Evolutionary conservation across 2,329 filamentous ascomycete species (phyloP).

Genomic region (Sporothrix variecibatus): DNA sequence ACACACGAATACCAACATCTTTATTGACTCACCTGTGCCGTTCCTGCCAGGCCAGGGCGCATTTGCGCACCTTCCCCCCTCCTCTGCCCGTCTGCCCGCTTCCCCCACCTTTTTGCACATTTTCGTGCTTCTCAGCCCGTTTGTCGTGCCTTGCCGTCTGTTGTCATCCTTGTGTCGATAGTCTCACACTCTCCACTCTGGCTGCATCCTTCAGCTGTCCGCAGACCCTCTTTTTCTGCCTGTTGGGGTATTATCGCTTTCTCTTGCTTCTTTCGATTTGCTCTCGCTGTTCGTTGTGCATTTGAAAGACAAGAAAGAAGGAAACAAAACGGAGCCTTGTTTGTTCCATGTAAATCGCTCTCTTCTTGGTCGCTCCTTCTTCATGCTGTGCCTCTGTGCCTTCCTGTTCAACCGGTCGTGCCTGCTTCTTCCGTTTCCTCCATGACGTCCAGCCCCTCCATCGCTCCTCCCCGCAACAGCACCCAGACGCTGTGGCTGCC

Average conservation of each 20-base stretch:
- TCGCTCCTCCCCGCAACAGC: conserved; percentile 12
- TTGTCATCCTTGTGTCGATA: conserved; percentile 5
- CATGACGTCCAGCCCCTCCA: conserved; percentile 3
- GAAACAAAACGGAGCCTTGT: conserved; percentile 1
- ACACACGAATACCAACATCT: not conserved
- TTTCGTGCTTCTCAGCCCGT: conserved; percentile 14
- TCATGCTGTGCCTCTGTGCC: not conserved
- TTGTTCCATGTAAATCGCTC: not conserved
- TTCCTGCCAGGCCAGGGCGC: conserved; percentile 3
- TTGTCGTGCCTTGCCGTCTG: conserved; percentile 19
- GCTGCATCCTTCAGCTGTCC: not conserved
- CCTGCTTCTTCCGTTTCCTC: not conserved
- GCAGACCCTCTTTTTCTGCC: conserved; percentile 16
- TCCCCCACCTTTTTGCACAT: conserved; percentile 13
- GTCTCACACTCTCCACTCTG: not conserved
- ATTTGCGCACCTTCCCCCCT: conserved; percentile 14
- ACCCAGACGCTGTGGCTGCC: conserved; percentile 18
- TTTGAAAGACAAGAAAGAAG: not conserved
- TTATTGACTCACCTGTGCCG: conserved; percentile 6
- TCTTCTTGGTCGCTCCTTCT: not conserved
- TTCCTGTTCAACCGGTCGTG: not conserved
- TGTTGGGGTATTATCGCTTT: conserved; percentile 14
- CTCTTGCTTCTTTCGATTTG: conserved; percentile 8
- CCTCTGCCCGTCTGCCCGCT: not conserved
- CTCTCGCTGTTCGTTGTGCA: not conserved